Percentiles rank a stretch among this genome's conserved stretches.
phyloP scores from a whole-genome alignment of 352 stramenopile species.

The Salisapilia sapeloensis region DNA sequence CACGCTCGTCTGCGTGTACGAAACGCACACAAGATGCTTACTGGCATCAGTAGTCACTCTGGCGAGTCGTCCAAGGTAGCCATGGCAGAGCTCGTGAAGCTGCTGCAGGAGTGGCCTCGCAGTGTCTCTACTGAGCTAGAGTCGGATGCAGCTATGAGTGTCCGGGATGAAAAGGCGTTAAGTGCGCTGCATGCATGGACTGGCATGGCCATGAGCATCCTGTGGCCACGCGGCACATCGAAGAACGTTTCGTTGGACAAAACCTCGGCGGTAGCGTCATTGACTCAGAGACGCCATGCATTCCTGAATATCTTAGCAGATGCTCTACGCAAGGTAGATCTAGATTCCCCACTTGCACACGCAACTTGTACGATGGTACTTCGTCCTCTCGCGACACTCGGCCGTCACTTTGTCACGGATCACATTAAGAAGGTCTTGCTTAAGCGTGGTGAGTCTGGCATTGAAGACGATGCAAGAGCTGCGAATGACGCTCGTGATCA shows the following conservation, averaged over 20 bases:
- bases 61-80: slow-evolving; percentile 61
- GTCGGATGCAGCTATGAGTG: slow-evolving; percentile 13
- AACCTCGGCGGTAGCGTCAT: slow-evolving; percentile 30
- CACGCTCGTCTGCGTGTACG: slow-evolving; percentile 31
- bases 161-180: slow-evolving; percentile 50
- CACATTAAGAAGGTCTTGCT: slow-evolving; percentile 44
- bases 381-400: slow-evolving; percentile 61
- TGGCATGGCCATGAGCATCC: slow-evolving; percentile 73
- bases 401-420: slow-evolving; percentile 63
- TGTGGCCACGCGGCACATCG: slow-evolving; percentile 62
- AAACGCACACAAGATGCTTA: slow-evolving; percentile 48
- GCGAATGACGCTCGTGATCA: slow-evolving; percentile 1
- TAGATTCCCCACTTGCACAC: slow-evolving; percentile 60
- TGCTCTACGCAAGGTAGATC: slow-evolving; percentile 55
- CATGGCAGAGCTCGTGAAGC: slow-evolving; percentile 47
- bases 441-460: slow-evolving; percentile 12
- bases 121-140: slow-evolving; percentile 1
- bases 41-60: slow-evolving; percentile 47
- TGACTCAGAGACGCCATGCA: slow-evolving; percentile 54
- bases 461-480: background rate
- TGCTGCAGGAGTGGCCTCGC: slow-evolving; percentile 50
- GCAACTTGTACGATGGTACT: slow-evolving; percentile 64
- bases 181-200: slow-evolving; percentile 73
- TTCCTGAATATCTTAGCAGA: slow-evolving; percentile 64
- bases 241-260: slow-evolving; percentile 75